phyloP scores from a whole-genome alignment of 108 stramenopile species.

The Cyclostephanos invisitatus region DNA sequence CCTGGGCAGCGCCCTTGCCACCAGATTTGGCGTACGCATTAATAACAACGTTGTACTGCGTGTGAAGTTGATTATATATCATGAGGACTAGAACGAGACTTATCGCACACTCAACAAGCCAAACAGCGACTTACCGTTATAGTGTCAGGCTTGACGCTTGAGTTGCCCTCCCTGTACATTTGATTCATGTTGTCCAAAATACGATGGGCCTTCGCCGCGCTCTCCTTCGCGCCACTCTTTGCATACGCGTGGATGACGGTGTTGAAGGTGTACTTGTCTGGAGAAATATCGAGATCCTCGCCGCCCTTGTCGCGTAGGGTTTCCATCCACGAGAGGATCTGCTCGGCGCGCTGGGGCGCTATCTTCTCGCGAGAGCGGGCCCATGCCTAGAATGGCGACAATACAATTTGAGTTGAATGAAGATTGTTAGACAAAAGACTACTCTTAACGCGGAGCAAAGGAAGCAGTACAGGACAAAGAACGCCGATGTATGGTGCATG shows the following conservation, averaged over 20 bases:
- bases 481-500: background rate
- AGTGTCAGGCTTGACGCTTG: conserved; percentile 48
- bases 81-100: background rate
- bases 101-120: background rate
- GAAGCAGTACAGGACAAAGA: background rate
- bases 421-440: background rate
- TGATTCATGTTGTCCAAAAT: conserved; percentile 73
- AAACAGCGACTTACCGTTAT: conserved; percentile 33
- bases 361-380: conserved; percentile 76
- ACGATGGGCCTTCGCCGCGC: conserved; percentile 69
- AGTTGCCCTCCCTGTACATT: conserved; percentile 61
- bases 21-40: conserved; percentile 72
- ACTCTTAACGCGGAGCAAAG: background rate
- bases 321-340: conserved; percentile 84
- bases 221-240: conserved; percentile 62
- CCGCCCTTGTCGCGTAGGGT: conserved; percentile 57
- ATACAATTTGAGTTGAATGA: background rate
- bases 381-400: conserved; percentile 59
- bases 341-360: conserved; percentile 76
- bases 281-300: conserved; percentile 54
- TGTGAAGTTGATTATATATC: background rate
- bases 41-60: conserved; percentile 60
- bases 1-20: conserved; percentile 57
- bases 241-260: conserved; percentile 77
- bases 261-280: conserved; percentile 85